Evolutionary conservation across 2,329 filamentous ascomycete species (phyloP), one percentile per base, ranked within the genome.

Genomic region (Ophiocordyceps camponoti-saundersi): DNA sequence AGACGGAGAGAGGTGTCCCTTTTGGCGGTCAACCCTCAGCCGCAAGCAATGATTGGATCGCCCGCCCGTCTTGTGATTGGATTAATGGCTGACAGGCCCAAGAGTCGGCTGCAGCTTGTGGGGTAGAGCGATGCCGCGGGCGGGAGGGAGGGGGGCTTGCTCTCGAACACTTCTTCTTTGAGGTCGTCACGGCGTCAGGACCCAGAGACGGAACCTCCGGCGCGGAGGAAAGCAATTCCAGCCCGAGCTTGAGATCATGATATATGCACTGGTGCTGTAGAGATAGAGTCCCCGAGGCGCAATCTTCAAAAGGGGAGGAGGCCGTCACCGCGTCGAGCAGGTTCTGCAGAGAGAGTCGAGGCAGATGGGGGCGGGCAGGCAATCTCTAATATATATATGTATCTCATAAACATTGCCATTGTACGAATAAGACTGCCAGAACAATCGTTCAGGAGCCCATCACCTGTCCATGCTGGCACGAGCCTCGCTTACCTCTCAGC

Each of bases 161-260:
- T 44, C 23, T 41, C n/a, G 39, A 16, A 41, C n/a, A 41, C 20
- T 39, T 21, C 18, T 34, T 23, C 21, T 18, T 43, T 7, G 39
- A 39, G 41, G 39, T 34, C 59, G 60, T 65, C 63, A 65, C 55
- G 62, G 62, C 51, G 62, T 62, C 55, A 58, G 53, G 50, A 60
- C 57, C 63, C 62, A 61, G 51, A 62, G 63, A 49, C 63, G 55
- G 49, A 65, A 61, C 52, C 63, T 66, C 63, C 63, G 58, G 53
- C 56, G 58, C 55, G 63, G 61, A 65, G 62, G 65, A 56, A 57
- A 58, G 56, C 56, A 59, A 57, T 60, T 57, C 48, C 60, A 59
- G 51, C 52, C 55, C 53, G 54, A 57, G 59, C 62, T 59, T 53
- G 57, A 56, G 61, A 56, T 64, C 63, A 66, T 66, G 60, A 49